A percentile compares a stretch with the other conserved stretches of the same genome.
Evolutionary conservation across 2,329 filamentous ascomycete species (phyloP).

Genomic region (Colletotrichum tropicale): DNA sequence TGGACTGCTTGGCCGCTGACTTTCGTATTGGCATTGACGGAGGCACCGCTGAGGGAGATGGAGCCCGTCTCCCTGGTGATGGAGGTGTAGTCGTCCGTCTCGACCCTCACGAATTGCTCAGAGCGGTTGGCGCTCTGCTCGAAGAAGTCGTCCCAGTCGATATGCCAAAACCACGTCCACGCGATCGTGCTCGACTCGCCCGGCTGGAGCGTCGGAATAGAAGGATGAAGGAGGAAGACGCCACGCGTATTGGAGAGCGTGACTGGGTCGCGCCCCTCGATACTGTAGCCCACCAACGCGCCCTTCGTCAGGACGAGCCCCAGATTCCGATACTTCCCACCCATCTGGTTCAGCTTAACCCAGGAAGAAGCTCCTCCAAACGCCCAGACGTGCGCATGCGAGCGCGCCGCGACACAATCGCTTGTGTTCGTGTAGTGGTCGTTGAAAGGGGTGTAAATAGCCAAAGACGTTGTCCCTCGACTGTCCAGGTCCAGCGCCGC

Average conservation of each 20-base stretch:
- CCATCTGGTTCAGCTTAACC: constrained; percentile 17
- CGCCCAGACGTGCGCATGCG: constrained; percentile 7
- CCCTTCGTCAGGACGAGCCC: constrained; percentile 10
- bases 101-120: background rate
- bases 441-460: constrained; percentile 10
- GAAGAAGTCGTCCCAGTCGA: constrained; percentile 1
- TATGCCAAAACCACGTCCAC: constrained; percentile 17
- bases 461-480: background rate
- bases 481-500: background rate
- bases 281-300: constrained; percentile 8
- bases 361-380: constrained; percentile 1
- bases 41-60: background rate
- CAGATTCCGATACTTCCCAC: background rate
- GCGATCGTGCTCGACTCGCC: background rate
- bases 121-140: background rate
- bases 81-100: background rate
- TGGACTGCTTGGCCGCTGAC: background rate
- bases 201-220: background rate
- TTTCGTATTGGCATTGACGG: background rate
- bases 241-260: constrained; percentile 1
- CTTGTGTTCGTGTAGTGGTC: constrained; percentile 17
- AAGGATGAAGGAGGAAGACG: constrained; percentile 3
- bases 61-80: background rate
- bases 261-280: constrained; percentile 7
- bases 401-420: background rate